Percentiles rank a stretch among this genome's conserved stretches.
These are phyloP conservation scores for Rhizopogon sp. DNA, from an alignment of 768 basidiomycete species.

Conservation along the genomic window DNA sequence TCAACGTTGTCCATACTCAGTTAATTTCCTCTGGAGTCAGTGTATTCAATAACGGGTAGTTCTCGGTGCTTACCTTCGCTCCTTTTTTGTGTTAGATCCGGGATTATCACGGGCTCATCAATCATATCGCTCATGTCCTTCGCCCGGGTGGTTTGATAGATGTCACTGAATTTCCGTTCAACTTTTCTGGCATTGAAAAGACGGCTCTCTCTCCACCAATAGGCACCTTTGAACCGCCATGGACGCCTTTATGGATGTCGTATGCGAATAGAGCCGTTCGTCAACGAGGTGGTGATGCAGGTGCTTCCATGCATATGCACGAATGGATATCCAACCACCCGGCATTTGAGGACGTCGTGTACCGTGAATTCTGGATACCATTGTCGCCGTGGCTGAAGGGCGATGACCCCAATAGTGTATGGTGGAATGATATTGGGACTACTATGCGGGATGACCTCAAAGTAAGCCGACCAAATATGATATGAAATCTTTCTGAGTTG, in stretches of 20 bases:
- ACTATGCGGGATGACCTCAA: constrained; percentile 55
- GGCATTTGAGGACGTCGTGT: constrained; percentile 54
- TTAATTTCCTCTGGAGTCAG: constrained; percentile 71
- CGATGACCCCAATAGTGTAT: constrained; percentile 16
- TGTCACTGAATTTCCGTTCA: constrained; percentile 66
- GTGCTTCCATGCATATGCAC: constrained; percentile 53
- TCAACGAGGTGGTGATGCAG: constrained; percentile 54
- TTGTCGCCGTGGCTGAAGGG: constrained; percentile 44
- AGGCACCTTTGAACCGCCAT: constrained; percentile 43
- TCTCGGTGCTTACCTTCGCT: constrained; percentile 10
- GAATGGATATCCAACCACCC: constrained; percentile 52
- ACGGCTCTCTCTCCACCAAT: constrained; percentile 38
- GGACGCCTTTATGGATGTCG: constrained; percentile 60
- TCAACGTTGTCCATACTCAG: constrained; percentile 71
- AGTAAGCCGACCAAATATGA: constrained; percentile 27
- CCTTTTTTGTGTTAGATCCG: constrained; percentile 45
- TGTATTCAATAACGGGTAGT: constrained; percentile 3
- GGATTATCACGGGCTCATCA: constrained; percentile 57
- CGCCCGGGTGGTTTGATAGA: constrained; percentile 68
- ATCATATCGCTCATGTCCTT: constrained; percentile 62
- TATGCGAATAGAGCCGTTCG: constrained; percentile 48
- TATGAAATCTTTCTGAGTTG: not conserved
- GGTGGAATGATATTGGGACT: constrained; percentile 37
- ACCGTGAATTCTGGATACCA: constrained; percentile 60
- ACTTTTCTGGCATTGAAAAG: constrained; percentile 50